Conservation (phyloP, 192 early-diverging fungal species). For the Coemansia sp. region DNA sequence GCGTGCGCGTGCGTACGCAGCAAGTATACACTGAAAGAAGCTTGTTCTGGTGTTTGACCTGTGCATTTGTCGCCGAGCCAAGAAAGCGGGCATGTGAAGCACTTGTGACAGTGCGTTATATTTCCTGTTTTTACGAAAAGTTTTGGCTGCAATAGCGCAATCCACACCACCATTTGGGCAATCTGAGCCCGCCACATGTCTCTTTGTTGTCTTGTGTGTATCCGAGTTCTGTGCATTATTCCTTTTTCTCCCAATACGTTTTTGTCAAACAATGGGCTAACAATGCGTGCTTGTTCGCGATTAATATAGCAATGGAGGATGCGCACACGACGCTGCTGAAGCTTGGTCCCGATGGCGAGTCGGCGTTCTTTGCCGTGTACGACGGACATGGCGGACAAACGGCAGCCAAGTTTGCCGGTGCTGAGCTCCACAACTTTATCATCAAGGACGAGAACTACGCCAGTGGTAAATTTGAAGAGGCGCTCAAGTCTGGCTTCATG, state of each 20-base stretch:
- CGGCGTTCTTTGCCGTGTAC: constrained; percentile 94
- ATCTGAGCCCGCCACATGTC: background rate
- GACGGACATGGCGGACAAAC: constrained; percentile 92
- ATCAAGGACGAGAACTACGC: constrained; percentile 62
- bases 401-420: constrained; percentile 84
- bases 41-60: no score
- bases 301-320: constrained; percentile 88
- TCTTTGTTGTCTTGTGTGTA: background rate
- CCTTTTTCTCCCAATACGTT: background rate
- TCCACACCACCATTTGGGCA: background rate
- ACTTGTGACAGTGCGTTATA: background rate
- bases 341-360: constrained; percentile 59
- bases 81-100: background rate
- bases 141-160: background rate
- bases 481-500: constrained; percentile 84
- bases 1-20: background rate
- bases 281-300: background rate
- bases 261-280: background rate
- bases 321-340: constrained; percentile 86
- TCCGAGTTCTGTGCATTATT: constrained; percentile 1
- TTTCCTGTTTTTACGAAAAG: background rate
- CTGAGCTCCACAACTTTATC: constrained; percentile 73
- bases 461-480: constrained; percentile 67
- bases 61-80: background rate
- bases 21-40: no score